Evolutionary conservation across 768 basidiomycete species (phyloP), one percentile per base, ranked within the genome.

Genomic region (Mycena pura): DNA sequence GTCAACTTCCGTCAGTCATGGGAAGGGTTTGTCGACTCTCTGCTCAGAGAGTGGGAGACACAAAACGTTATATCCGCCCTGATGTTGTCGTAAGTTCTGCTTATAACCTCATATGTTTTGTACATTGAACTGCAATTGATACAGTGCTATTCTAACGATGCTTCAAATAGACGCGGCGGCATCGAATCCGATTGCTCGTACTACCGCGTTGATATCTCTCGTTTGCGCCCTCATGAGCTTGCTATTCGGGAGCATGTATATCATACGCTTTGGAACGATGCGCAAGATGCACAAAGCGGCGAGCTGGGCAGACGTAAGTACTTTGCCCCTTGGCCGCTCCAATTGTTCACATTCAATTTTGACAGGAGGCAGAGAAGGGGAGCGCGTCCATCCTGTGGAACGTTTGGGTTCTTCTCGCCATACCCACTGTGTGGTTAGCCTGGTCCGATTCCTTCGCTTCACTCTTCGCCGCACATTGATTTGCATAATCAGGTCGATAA

Each of bases 391-490:
- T 76, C 27, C 74, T 67, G 59, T 80, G 89, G 88, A 90, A 90
- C 60, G 84, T 89, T 17, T 89, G 88, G 87, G 82, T 89, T 1
- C 61, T 90, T 19, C 77, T 90, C 27, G 84, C 87, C 0, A 81
- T 87, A 77, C 88, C 88, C 0, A 84, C 81, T 0, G 67, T 86
- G 14, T 90, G 86, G 85, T 80, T 89, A 31, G 78, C 85, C 7
- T 90, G 87, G 87, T 84, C 57, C 19, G 69, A 61, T 28, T 2
- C 27, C 19, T n/a, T n/a, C n/a, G n/a, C 13, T 14, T 15, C 25
- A 11, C 32, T 10, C 8, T 13, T 21, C 13, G 25, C 41, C 25
- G n/a, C 36, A n/a, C 32, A 6, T 29, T 54, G 48, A 38, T 13
- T 14, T 11, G 25, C 25, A 29, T 51, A 13, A 44, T 19, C 40